Evolutionary conservation across 2,329 filamentous ascomycete genomes (phyloP).

Genomic region (Penicillium brevicompactum): DNA sequence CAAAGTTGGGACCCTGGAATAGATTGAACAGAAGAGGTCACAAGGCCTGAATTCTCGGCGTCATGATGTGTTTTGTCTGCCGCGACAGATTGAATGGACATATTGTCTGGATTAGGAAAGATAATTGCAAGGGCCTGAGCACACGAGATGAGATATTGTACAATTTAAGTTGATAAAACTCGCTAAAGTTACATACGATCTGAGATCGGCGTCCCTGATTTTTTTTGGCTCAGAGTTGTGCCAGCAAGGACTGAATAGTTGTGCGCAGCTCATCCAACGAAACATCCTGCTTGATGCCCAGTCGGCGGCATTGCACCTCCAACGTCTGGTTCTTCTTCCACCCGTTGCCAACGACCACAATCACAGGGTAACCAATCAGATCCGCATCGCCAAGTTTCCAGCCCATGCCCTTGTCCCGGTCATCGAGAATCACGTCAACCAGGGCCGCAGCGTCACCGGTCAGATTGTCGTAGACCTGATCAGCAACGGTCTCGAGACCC

Average conservation of each 20-base stretch:
- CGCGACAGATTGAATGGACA: not conserved
- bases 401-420: slow-evolving; percentile 66
- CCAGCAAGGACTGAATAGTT: slow-evolving; percentile 53
- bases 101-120: not conserved
- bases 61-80: not conserved
- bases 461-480: slow-evolving; percentile 66
- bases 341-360: slow-evolving; percentile 73
- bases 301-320: slow-evolving; percentile 76
- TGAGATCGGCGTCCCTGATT: too few species aligned
- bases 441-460: slow-evolving; percentile 23
- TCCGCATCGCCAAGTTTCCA: slow-evolving; percentile 94
- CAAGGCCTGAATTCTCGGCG: too few species aligned
- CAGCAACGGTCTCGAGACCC: slow-evolving; percentile 52
- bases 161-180: not conserved
- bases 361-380: slow-evolving; percentile 80
- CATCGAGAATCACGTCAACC: slow-evolving; percentile 73
- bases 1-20: too few species aligned
- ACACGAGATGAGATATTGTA: slow-evolving; percentile 8
- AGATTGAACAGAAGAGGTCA: too few species aligned
- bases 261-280: slow-evolving; percentile 51
- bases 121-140: not conserved
- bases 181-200: slow-evolving; percentile 6
- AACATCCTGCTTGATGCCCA: slow-evolving; percentile 65
- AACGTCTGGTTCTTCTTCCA: slow-evolving; percentile 64
- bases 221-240: slow-evolving; percentile 48